A percentile compares a stretch with the other conserved stretches of the same genome.
Conservation (phyloP, 2,329 filamentous ascomycete genomes). For the Canariomyces notabilis region DNA sequence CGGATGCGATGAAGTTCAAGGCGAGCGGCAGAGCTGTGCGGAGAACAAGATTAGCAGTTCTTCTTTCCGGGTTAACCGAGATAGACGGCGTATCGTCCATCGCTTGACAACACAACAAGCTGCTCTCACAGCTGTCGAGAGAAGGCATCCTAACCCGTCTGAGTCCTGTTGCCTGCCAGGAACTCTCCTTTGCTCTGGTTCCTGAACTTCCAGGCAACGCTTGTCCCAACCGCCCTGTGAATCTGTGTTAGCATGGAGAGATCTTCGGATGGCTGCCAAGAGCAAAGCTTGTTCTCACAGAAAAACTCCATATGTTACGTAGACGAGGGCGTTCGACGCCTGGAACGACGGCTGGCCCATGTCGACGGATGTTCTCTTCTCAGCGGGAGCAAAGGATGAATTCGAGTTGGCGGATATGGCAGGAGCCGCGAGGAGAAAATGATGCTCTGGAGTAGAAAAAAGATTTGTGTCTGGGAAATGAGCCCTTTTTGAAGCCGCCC, state of each 20-base stretch:
- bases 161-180: constrained; percentile 72
- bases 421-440: background rate
- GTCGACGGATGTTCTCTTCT: constrained; percentile 12
- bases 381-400: background rate
- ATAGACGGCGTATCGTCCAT: background rate
- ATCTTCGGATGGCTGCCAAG: background rate
- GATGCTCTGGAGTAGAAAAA: background rate
- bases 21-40: constrained; percentile 68
- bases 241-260: background rate
- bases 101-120: background rate
- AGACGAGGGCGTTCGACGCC: constrained; percentile 81
- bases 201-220: constrained; percentile 52
- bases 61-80: background rate
- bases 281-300: constrained; percentile 46
- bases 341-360: constrained; percentile 72
- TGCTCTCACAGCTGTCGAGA: too few species aligned
- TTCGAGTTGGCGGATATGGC: background rate
- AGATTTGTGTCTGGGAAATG: background rate
- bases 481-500: background rate
- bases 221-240: constrained; percentile 57
- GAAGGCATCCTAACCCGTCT: constrained; percentile 62
- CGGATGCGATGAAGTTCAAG: constrained; percentile 85
- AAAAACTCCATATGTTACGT: constrained; percentile 71
- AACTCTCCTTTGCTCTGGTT: constrained; percentile 66
- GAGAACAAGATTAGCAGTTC: constrained; percentile 28